Conservation (phyloP, 805 yeast species). For the Candida multigemmis region DNA sequence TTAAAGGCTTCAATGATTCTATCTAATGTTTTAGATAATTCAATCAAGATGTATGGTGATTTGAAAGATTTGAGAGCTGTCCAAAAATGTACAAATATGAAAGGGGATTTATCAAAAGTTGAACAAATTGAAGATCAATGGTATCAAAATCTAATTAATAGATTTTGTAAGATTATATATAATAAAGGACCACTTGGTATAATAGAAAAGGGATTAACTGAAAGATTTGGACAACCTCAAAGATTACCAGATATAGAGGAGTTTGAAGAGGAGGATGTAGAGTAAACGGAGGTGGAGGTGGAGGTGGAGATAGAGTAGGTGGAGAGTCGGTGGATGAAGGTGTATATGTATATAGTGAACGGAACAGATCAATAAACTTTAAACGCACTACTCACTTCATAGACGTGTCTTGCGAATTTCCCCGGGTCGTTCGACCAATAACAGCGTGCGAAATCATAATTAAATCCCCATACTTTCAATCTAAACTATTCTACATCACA, state of each 20-base stretch:
- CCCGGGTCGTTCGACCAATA: too few species aligned
- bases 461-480: too few species aligned
- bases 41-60: conserved; percentile 21
- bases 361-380: too few species aligned
- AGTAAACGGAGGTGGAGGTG: conserved; percentile 6
- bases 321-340: too few species aligned
- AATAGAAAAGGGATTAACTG: conserved; percentile 28
- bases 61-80: conserved; percentile 13
- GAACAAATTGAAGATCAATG: conserved; percentile 13
- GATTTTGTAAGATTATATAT: conserved; percentile 30
- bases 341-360: too few species aligned
- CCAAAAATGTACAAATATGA: conserved; percentile 18
- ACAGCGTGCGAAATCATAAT: too few species aligned
- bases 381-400: too few species aligned
- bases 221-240: conserved; percentile 27
- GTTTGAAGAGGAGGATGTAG: conserved; percentile 32
- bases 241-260: conserved; percentile 29
- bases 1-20: conserved; percentile 19
- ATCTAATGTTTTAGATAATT: conserved; percentile 18
- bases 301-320: not conserved
- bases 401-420: too few species aligned
- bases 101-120: conserved; percentile 13
- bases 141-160: conserved; percentile 23
- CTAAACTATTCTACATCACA: too few species aligned
- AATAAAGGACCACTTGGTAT: conserved; percentile 33